A percentile compares a stretch with the other conserved stretches of the same genome.
Evolutionary conservation across 2,329 filamentous ascomycete species (phyloP).

Genomic region (Aureobasidium sp.): DNA sequence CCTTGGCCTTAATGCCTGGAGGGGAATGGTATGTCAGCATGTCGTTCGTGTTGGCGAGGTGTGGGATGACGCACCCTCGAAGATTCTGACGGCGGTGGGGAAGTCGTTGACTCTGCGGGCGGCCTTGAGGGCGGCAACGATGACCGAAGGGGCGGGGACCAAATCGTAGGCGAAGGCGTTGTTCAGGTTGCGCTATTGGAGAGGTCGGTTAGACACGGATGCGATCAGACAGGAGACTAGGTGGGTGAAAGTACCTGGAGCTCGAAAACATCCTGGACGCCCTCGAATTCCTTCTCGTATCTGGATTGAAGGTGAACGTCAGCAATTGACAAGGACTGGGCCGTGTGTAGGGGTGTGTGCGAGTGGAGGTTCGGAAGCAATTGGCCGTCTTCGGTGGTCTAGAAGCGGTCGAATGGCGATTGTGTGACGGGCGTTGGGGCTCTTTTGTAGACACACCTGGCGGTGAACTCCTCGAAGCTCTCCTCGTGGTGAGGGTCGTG

Average conservation of each 20-base stretch:
- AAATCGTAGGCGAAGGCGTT: slow-evolving; percentile 99
- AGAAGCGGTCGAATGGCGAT: slow-evolving; percentile 33
- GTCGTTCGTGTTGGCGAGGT: neutral
- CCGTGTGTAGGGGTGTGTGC: neutral
- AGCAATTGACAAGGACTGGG: slow-evolving; percentile 6
- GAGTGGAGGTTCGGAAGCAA: neutral
- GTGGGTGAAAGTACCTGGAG: slow-evolving; percentile 65
- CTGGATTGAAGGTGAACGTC: slow-evolving; percentile 40
- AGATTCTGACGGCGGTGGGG: slow-evolving; percentile 94
- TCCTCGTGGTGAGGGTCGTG: slow-evolving; percentile 70
- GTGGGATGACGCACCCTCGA: slow-evolving; percentile 65
- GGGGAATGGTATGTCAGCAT: neutral
- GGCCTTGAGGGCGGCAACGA: slow-evolving; percentile 84
- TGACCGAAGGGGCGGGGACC: slow-evolving; percentile 85
- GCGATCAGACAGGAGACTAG: neutral
- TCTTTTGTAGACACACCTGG: slow-evolving; percentile 59
- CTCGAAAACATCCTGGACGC: slow-evolving; percentile 98
- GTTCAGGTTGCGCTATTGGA: slow-evolving; percentile 80
- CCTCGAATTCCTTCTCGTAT: slow-evolving; percentile 99
- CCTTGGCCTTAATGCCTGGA: slow-evolving; percentile 94
- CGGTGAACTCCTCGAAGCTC: slow-evolving; percentile 97
- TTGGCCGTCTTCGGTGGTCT: slow-evolving; percentile 43
- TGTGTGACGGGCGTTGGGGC: slow-evolving; percentile 42
- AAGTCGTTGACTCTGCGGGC: slow-evolving; percentile 96
- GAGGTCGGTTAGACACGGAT: neutral